These are phyloP conservation scores for Yamadazyma spencermartinsiae DNA, from an alignment of 1,139 yeast genomes.

Conservation along the genomic window DNA sequence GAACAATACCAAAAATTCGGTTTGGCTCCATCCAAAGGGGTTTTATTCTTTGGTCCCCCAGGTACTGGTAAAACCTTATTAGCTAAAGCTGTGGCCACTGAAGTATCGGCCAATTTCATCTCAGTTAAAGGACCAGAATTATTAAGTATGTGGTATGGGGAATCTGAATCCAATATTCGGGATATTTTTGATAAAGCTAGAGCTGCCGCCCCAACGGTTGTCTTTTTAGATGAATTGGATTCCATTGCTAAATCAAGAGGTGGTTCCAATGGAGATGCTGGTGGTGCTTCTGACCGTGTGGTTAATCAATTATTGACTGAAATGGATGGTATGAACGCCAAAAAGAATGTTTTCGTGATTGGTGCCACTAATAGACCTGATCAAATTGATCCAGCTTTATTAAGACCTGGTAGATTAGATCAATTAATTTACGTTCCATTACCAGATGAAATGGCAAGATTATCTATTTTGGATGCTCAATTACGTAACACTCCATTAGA, in stretches of 20 bases:
- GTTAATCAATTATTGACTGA: constrained; percentile 97
- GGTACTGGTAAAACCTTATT: constrained; percentile 98
- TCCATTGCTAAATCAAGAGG: constrained; percentile 98
- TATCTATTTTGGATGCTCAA: constrained; percentile 92
- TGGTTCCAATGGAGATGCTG: constrained; percentile 84
- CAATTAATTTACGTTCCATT: constrained; percentile 97
- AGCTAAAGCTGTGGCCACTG: constrained; percentile 98
- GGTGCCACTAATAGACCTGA: constrained; percentile 99
- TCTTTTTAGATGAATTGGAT: constrained; percentile 95
- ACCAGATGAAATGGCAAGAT: constrained; percentile 93
- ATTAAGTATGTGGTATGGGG: constrained; percentile 99
- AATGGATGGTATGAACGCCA: constrained; percentile 99
- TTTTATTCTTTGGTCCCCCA: constrained; percentile 97
- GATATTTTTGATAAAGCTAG: constrained; percentile 98
- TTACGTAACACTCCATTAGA: constrained; percentile 97
- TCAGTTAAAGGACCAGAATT: constrained; percentile 97
- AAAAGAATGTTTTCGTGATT: constrained; percentile 96
- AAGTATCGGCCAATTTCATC: constrained; percentile 94
- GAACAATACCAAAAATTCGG: constrained; percentile 98
- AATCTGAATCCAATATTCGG: constrained; percentile 94
- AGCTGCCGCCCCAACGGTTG: constrained; percentile 99
- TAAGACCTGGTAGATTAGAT: constrained; percentile 99
- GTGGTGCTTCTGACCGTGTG: constrained; percentile 98
- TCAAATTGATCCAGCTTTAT: constrained; percentile 96
- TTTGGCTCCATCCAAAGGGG: constrained; percentile 96